Base-by-base conservation (phyloP, 2,329 filamentous ascomycete genomes). In the Trichoderma hamatum region DNA sequence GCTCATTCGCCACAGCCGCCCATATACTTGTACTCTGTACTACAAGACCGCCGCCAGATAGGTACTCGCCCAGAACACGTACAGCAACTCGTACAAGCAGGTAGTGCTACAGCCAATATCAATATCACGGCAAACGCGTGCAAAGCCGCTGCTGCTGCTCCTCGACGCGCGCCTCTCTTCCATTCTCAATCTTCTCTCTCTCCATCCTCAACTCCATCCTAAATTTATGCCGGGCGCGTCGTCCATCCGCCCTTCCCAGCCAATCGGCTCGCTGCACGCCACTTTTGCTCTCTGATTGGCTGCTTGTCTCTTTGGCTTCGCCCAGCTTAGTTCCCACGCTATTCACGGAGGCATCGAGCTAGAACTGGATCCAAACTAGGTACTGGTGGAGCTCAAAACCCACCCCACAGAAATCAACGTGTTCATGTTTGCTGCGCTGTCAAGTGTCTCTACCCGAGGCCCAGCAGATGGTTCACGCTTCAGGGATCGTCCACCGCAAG, bases 211-310 rank as follows among this genome's bases (percentile, higher is more conserved):
- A 36, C 34, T 36, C 43, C 10, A 1, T 54, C 51, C 9, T 14
- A 54, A 54, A 54, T 24, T 54, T 28, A 54, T 9, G 14, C 28
- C 28, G 28, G n/a, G 19, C 61, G 61, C 61, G 61, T 65, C 10
- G 16, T 30, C 36, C 24, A 58, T 36, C 58, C 21, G 16, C 46
- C 46, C 46, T 16, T 36, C 0, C 54, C 32, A 9, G 13, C 68
- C 63, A 70, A 70, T 70, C 68, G 63, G 68, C 63, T 70, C 39
- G 14, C n/a, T 43, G 63, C 68, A 70, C 64, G 24, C 32, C 34
- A 10, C 32, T 2, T 62, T 11, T 10, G n/a, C 24, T 5, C 51
- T 13, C 5, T 59, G 34, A 70, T 67, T 70, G 63, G 68, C 46
- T 43, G 1, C 21, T 11, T 14, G 16, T 32, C 59, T 56, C 54